Percentiles rank a stretch among this genome's conserved stretches.
Conservation (phyloP, 108 stramenopile species). For the Cyclotella kingstonii region DNA sequence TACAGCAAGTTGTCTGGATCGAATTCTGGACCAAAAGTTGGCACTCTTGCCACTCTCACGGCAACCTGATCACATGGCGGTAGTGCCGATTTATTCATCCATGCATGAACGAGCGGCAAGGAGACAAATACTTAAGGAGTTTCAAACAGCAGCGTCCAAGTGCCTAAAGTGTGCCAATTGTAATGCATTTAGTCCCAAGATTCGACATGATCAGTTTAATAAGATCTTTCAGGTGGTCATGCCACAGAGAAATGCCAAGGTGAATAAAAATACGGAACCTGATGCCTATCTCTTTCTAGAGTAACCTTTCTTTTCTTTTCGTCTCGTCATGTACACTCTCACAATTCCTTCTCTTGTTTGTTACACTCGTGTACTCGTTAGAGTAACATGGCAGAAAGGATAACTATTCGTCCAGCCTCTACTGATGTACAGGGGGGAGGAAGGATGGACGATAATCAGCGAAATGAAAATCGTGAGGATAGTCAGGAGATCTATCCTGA, state of each 20-base stretch:
- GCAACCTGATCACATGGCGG: too few relatives aligned
- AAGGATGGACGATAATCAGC: slow-evolving; percentile 12
- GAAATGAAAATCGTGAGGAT: slow-evolving; percentile 16
- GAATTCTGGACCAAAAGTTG: slow-evolving; percentile 23
- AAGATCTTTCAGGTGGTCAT: slow-evolving; percentile 89
- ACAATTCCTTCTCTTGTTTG: background rate
- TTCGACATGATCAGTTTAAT: slow-evolving; percentile 94
- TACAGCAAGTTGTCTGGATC: slow-evolving; percentile 29
- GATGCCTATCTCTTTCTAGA: background rate
- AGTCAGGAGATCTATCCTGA: slow-evolving; percentile 25
- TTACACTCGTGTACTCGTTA: background rate
- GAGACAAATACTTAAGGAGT: slow-evolving; percentile 67
- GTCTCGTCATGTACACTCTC: too few relatives aligned
- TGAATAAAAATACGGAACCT: background rate
- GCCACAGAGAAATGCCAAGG: slow-evolving; percentile 23
- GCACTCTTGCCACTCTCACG: background rate
- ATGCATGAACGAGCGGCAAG: slow-evolving; percentile 68
- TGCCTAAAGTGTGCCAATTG: slow-evolving; percentile 87
- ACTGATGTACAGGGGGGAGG: slow-evolving; percentile 27
- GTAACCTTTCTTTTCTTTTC: background rate
- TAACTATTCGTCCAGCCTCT: slow-evolving; percentile 66
- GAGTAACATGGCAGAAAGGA: slow-evolving; percentile 60
- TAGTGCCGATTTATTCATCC: slow-evolving; percentile 6
- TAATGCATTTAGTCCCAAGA: slow-evolving; percentile 76
- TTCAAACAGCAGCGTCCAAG: slow-evolving; percentile 54